Percentiles rank a stretch among this genome's conserved stretches.
phyloP scores from a whole-genome alignment of 805 yeast genomes.

The Candida patagonica region DNA sequence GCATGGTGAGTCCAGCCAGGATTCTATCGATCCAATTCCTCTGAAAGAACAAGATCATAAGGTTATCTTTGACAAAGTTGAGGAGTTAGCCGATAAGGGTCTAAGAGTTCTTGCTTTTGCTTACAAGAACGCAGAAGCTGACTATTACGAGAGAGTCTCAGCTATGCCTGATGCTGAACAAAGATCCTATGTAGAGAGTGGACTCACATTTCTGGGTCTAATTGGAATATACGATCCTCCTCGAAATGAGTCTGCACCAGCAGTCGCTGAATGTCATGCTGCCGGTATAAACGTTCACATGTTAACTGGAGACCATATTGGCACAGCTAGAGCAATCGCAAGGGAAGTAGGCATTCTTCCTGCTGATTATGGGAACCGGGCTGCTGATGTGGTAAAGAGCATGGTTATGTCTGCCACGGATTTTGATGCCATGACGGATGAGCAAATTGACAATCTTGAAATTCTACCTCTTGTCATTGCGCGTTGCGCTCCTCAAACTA shows the following conservation, averaged over 20 bases:
- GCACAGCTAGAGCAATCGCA: constrained; percentile 72
- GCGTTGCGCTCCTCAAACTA: constrained; percentile 74
- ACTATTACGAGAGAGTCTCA: constrained; percentile 18
- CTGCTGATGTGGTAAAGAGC: constrained; percentile 41
- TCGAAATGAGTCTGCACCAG: constrained; percentile 53
- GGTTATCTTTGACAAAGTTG: constrained; percentile 46
- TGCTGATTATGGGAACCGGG: constrained; percentile 44
- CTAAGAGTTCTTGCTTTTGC: constrained; percentile 70
- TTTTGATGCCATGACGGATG: constrained; percentile 55
- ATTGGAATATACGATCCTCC: constrained; percentile 81
- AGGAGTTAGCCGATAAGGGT: constrained; percentile 52
- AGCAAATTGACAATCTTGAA: constrained; percentile 50
- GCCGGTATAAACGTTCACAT: constrained; percentile 76
- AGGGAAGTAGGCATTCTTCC: constrained; percentile 74
- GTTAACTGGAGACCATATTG: constrained; percentile 77
- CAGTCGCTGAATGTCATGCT: constrained; percentile 56
- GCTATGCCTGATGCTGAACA: constrained; percentile 8
- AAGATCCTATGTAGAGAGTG: constrained; percentile 41
- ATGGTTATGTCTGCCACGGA: constrained; percentile 73
- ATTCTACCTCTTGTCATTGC: constrained; percentile 71
- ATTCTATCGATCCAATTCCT: constrained; percentile 23
- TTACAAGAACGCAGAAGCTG: constrained; percentile 23
- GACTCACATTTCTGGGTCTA: constrained; percentile 52
- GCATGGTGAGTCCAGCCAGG: constrained; percentile 27
- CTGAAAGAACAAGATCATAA: constrained; percentile 26